Evolutionary conservation across 2,329 filamentous ascomycete species (phyloP), one percentile per base, ranked within the genome.

Genomic region (Hypoxylon sp.): DNA sequence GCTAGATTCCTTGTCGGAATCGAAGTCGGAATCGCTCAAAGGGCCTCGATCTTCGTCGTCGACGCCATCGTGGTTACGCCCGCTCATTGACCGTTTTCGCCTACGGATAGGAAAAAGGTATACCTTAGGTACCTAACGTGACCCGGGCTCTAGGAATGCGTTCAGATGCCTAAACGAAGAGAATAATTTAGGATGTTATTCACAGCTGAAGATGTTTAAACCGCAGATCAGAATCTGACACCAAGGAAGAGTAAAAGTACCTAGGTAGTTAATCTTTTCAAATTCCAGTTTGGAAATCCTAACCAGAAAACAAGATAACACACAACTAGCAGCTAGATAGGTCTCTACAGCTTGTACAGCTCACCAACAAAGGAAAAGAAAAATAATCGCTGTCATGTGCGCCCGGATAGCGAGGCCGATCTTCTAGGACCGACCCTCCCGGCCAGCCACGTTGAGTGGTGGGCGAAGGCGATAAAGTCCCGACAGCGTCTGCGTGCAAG

Each of bases 1-100:
- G 30, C 33, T 40, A 8, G 61, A 61, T 22, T 56, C 65, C 54
- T 69, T 58, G 12, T 64, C 60, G 20, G 63, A 65, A 54, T 67
- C 68, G 40, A 63, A 66, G 16, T 65, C 62, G 6, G 54, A 38
- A 3, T 57, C 53, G 59, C 55, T 70, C 26, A 72, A 67, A 71
- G 62, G 44, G 12, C 64, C 56, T n/a, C 49, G 46, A 42, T 65
- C 70, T 42, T 70, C 64, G 9, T 69, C 56, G 2, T 69, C 54
- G 48, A 50, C 26, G 28, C 30, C 54, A 38, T 68, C 55, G 42
- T 64, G 30, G 12, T 54, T 62, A 48, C 49, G 48, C 33, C 38
- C 40, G 42, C 59, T 68, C 70, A 72, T 72, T 59, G 63, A 62
- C 67, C 33, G 53, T 52, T 45, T 53, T 26, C 46, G 49, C 33